Base-by-base conservation (phyloP, 768 basidiomycete species). In the Suillus occidentalis region DNA sequence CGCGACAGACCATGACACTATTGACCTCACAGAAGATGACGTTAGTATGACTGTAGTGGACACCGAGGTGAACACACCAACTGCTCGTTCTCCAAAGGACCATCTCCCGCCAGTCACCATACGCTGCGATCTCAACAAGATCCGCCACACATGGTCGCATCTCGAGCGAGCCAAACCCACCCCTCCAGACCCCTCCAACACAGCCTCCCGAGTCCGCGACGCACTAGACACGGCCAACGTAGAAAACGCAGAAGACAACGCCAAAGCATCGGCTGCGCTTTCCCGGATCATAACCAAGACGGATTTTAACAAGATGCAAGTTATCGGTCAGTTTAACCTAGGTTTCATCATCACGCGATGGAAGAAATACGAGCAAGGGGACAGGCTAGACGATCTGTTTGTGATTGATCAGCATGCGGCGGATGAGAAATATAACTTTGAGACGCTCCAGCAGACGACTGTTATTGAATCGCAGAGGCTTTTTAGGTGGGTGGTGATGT, bases 371-470 rank as follows among this genome's bases (percentile, higher is more conserved):
- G 60, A 36, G 57, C 63, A 36, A 6, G 43, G 12, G n/a, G n/a
- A n/a, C n/a, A n/a, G n/a, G 45, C 80, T 87, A 78, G 96, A 99
- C 72, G 97, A 99, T 71, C 80, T 99, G 49, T 99, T 98, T 78
- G 95, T 99, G 67, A 85, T 99, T 20, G 97, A 99, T 71, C 97
- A 99, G 73, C 97, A 99, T 76, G 97, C 97, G 6, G 89, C 94
- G 6, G 97, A 99, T 76, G 97, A 99, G 77, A 99, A 99, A 79
- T 98, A 93, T 78, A 99, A 99, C 74, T 99, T 99, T 73, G 97
- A 99, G 81, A 91, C 86, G 1, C 78, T 99, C 64, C 97, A 99
- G 75, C 83, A 86, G 68, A 94, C 89, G n/a, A 98, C 96, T 13
- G 85, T 84, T 60, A 95, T 99, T 64, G 85, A 92, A 69, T 92